Conservation (phyloP, 1,284 basidiomycete species). For the Ceratobasidium sp. region DNA sequence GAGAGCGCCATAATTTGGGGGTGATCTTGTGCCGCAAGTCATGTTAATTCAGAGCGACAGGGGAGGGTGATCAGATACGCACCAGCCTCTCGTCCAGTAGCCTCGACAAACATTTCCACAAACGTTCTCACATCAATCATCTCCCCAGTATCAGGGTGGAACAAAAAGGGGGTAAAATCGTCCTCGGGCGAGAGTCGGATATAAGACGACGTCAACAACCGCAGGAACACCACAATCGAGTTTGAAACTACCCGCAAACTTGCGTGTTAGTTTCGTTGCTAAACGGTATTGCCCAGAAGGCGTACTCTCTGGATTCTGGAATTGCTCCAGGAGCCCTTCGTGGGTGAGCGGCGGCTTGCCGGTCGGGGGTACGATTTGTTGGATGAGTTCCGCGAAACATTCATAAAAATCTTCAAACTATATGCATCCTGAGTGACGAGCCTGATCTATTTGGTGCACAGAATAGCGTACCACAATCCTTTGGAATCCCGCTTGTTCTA, state of each 20-base stretch:
- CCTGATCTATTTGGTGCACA: conserved; percentile 48
- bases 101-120: conserved; percentile 81
- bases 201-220: conserved; percentile 83
- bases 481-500: conserved; percentile 74
- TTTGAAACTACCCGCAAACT: conserved; percentile 65
- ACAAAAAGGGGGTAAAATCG: conserved; percentile 76
- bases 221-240: conserved; percentile 77
- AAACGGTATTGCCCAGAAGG: background rate
- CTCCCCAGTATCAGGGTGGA: conserved; percentile 75
- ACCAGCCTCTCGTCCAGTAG: conserved; percentile 85
- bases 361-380: conserved; percentile 58
- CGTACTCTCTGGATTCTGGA: conserved; percentile 68
- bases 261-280: background rate
- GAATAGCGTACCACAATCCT: conserved; percentile 63
- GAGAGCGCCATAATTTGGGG: conserved; percentile 85
- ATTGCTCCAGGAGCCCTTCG: conserved; percentile 61
- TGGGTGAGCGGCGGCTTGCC: conserved; percentile 57
- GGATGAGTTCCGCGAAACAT: conserved; percentile 59
- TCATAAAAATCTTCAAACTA: conserved; percentile 63
- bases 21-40: conserved; percentile 65
- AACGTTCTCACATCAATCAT: conserved; percentile 71
- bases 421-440: background rate
- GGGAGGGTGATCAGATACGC: conserved; percentile 45
- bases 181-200: conserved; percentile 71
- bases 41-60: background rate